Conservation (phyloP, 257 asterid species). For the Lycium ferocissimum region DNA sequence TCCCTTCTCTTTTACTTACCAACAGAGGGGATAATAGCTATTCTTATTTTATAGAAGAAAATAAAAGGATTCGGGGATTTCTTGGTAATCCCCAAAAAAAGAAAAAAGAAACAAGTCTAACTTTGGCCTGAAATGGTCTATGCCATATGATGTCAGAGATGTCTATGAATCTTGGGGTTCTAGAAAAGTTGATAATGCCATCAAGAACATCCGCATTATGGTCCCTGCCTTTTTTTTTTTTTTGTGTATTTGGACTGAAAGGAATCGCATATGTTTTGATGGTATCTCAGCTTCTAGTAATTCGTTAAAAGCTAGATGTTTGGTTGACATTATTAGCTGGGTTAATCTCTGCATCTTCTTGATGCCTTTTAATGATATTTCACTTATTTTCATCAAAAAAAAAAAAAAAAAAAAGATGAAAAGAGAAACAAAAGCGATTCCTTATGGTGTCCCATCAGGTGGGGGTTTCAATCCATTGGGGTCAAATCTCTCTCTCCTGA, state of each 20-base stretch:
- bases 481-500: not conserved
- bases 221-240: not conserved
- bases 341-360: not conserved
- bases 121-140: not conserved
- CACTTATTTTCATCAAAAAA: not conserved
- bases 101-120: not conserved
- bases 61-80: not conserved
- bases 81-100: not conserved
- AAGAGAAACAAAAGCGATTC: not conserved
- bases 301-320: not conserved
- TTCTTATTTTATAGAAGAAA: not conserved
- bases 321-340: not conserved
- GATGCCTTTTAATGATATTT: slow-evolving; percentile 1
- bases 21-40: not conserved
- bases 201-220: not conserved
- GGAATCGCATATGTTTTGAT: not conserved
- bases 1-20: not conserved
- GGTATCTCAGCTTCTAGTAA: not conserved
- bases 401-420: not conserved
- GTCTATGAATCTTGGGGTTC: slow-evolving; percentile 11
- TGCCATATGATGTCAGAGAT: not conserved
- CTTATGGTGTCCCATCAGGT: not conserved
- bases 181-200: not conserved
- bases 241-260: not conserved
- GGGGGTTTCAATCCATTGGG: slow-evolving; percentile 14